Evolutionary conservation across 352 stramenopile genomes (phyloP), one percentile per base, ranked within the genome.

Genomic region (Globisporangium rhizosaccharum): DNA sequence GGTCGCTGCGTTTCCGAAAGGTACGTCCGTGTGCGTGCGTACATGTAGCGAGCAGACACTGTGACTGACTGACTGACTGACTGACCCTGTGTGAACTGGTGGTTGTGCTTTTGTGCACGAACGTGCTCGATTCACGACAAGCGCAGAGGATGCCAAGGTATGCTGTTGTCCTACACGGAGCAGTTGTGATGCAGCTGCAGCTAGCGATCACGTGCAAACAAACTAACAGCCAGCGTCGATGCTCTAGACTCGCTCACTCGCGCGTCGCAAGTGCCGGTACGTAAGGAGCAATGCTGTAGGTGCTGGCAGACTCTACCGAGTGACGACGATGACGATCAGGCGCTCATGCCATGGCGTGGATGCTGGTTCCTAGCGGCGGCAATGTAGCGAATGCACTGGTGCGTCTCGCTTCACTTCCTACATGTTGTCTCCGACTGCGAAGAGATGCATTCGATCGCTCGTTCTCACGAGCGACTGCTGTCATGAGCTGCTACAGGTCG

Each of bases 371-470:
- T 44, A 82, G 82, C 65, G 82, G 82, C 10, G 80, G 82, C 54
- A 92, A 92, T 51, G 79, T 68, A 53, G 76, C 79, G 9, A 92
- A 72, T 58, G 74, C 76, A 44, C 52, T 89, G 65, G 81, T 87
- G 15, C n/a, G 39, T 57, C 23, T 25, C 2, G 20, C 33, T 33
- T 37, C 28, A 26, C 18, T 42, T 39, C 8, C 10, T 8, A 1
- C 11, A 8, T 39, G 8, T 11, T 39, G 33, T 39, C 33, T 39
- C 7, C 51, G 5, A 26, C 23, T 26, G 25, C n/a, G 49, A 26
- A 26, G 17, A 14, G 3, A 26, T 14, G 18, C n/a, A 45, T n/a
- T n/a, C 15, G 20, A 17, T 12, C 7, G 18, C 26, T 26, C 12
- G 20, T 47, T 37, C 18, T 9, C 39, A 36, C 14, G 3, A 47